Evolutionary conservation across 306 rosid genomes (phyloP).

Genomic region (Quercus ilex): DNA sequence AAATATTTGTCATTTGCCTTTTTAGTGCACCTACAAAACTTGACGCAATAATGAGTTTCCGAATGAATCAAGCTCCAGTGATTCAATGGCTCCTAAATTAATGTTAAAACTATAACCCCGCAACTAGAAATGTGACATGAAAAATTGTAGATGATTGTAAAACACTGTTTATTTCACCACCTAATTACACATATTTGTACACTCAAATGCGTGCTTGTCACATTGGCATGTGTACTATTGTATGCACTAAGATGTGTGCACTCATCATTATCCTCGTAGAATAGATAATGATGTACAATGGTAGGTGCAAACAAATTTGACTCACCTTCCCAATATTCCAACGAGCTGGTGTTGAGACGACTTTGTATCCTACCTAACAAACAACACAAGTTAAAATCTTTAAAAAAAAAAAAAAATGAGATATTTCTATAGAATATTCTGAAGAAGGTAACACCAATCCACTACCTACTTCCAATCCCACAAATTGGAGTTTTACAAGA

Average conservation of each 20-base stretch:
- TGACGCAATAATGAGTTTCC: constrained; percentile 28
- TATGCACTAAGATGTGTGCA: too few species aligned
- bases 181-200: too few species aligned
- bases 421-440: not conserved
- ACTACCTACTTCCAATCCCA: not conserved
- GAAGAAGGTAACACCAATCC: not conserved
- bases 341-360: constrained; percentile 64
- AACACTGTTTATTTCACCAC: not conserved
- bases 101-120: constrained; percentile 85
- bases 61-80: constrained; percentile 83
- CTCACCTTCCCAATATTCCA: constrained; percentile 80
- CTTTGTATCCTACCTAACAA: constrained; percentile 91
- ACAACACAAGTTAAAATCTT: constrained; percentile 26
- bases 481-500: not conserved
- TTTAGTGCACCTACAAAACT: too few species aligned
- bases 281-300: not conserved
- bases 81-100: constrained; percentile 74
- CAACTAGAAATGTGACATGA: constrained; percentile 44
- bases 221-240: too few species aligned
- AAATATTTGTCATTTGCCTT: too few species aligned
- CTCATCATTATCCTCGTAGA: too few species aligned
- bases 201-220: too few species aligned
- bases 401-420: too few species aligned
- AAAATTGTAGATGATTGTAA: constrained; percentile 7
- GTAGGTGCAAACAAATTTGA: constrained; percentile 6